Base-by-base conservation (phyloP, 169 alveolate species). In the Eimeria falciformis region DNA sequence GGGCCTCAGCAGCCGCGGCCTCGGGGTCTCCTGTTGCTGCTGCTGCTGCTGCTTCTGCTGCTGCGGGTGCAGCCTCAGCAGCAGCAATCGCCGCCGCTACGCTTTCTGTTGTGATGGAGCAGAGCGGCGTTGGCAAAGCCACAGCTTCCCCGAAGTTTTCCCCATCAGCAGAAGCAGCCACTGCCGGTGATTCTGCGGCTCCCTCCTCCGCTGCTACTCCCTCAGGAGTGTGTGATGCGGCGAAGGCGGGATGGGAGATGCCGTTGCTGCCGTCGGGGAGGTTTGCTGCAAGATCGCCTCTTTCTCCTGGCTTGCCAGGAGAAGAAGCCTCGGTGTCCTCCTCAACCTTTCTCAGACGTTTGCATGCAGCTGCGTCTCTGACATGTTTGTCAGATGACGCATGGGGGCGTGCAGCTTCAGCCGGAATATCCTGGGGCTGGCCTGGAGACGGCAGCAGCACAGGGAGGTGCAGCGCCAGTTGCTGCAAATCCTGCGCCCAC, bases 401-500 rank as follows among this genome's bases (percentile, higher is more conserved):
- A n/a, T 37, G n/a, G 40, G 84, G 65, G 40, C 43, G 29, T 45
- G 45, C 3, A 43, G 84, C 84, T 14, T 75, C 84, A 5, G 56
- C 66, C 45, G 84, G 84, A 21, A 75, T 21, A 40, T 75, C 65
- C 18, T 75, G 84, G 66, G 25, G 66, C 84, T 75, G 84, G 66
- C 84, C 84, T 21, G 84, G 84, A 27, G 84, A 43, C 0, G 84
- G 84, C 84, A 75, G 65, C 27, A 75, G 84, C 58, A 75, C 65
- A 40, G 84, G 84, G 55, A 75, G 65, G 66, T 75, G 84, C 84
- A 75, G n/a, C 56, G 84, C 40, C 65, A 75, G 84, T 65, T 69
- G 92, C 86, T 86, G 92, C 47, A 69, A 77, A 27, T 71, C 82
- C 84, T 45, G 45, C n/a, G 25, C 40, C 84, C 84, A 75, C 43